Evolutionary conservation across 352 stramenopile genomes (phyloP).

Genomic region (Globisporangium canariense): DNA sequence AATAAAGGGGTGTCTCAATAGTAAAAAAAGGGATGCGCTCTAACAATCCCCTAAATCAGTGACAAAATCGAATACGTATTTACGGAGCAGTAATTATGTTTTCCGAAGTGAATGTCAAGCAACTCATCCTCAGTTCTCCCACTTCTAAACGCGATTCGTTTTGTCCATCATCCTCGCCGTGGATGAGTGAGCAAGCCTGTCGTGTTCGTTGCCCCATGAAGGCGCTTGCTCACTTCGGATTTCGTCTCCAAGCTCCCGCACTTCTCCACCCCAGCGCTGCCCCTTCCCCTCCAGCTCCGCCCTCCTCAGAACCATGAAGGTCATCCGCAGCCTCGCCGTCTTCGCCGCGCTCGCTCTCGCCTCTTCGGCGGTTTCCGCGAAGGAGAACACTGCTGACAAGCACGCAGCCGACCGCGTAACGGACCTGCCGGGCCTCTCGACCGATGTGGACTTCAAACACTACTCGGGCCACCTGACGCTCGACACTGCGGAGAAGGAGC

Average conservation of each 20-base stretch:
- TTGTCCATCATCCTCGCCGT: too few species aligned
- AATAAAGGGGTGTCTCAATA: not conserved
- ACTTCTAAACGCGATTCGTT: too few species aligned
- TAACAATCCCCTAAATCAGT: not conserved
- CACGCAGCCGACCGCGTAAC: constrained; percentile 55
- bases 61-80: too few species aligned
- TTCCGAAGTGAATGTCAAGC: too few species aligned
- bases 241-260: not conserved
- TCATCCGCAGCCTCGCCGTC: constrained; percentile 35
- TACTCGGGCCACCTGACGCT: constrained; percentile 62
- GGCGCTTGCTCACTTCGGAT: not conserved
- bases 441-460: constrained; percentile 57
- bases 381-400: constrained; percentile 4
- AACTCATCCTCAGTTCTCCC: too few species aligned
- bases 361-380: constrained; percentile 5
- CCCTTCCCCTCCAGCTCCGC: not conserved
- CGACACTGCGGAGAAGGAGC: constrained; percentile 41
- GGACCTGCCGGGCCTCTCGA: constrained; percentile 41
- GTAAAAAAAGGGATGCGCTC: not conserved
- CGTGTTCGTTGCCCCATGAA: not conserved
- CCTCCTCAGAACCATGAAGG: constrained; percentile 23
- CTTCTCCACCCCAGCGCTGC: not conserved
- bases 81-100: too few species aligned
- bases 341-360: constrained; percentile 27
- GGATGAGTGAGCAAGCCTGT: not conserved